Percentiles rank a stretch among this genome's conserved stretches.
phyloP scores from a whole-genome alignment of 306 rosid species.

The Corylus heterophylla region DNA sequence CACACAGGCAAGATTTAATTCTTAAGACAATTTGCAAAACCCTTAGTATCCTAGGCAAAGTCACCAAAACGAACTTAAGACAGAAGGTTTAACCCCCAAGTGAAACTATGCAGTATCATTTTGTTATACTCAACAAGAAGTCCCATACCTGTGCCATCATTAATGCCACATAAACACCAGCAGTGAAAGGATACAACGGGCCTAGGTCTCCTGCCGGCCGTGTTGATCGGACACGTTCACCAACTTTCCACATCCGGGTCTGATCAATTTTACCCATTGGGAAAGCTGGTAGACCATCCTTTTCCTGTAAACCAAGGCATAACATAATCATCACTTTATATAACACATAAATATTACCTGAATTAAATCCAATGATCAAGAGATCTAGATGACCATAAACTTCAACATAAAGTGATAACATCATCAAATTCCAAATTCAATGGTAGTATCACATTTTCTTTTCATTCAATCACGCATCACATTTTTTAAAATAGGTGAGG shows the following conservation, averaged over 20 bases:
- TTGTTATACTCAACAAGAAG: neutral
- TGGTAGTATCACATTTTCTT: neutral
- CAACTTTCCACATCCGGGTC: conserved; percentile 99
- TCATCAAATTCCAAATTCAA: neutral
- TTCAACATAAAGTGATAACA: neutral
- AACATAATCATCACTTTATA: conserved; percentile 6
- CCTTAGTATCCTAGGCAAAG: conserved; percentile 6
- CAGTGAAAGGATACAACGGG: conserved; percentile 88
- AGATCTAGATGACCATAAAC: neutral
- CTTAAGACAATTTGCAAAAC: neutral
- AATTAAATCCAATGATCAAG: neutral
- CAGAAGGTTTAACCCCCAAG: neutral
- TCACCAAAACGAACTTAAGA: conserved; percentile 1
- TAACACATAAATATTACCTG: neutral
- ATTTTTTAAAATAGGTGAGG: neutral
- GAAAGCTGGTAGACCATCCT: conserved; percentile 94
- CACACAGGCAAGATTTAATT: neutral
- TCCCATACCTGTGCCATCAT: conserved; percentile 98
- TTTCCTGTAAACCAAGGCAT: conserved; percentile 63
- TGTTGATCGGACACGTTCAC: conserved; percentile 74
- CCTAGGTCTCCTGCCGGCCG: conserved; percentile 93
- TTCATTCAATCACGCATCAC: neutral
- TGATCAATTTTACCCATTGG: conserved; percentile 99
- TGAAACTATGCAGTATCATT: neutral
- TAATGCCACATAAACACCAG: conserved; percentile 96